Conservation (phyloP, 371 early-diverging fungal species). For the Haplosporangium sp. region DNA sequence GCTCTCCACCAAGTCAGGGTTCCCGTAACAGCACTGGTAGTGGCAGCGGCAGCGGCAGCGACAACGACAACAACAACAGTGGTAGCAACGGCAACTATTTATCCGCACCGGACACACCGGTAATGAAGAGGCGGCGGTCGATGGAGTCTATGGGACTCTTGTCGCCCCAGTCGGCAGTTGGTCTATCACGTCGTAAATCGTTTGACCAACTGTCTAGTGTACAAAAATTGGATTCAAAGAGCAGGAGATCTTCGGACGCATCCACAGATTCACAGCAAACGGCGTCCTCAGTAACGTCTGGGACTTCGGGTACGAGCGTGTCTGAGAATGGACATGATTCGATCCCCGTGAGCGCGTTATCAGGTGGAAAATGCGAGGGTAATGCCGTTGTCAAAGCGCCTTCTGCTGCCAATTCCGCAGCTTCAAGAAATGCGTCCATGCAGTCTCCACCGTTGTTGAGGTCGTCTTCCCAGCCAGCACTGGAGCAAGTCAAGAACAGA, state of each 20-base stretch:
- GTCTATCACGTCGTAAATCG: slow-evolving; percentile 37
- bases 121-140: slow-evolving; percentile 35
- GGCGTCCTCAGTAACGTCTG: slow-evolving; percentile 24
- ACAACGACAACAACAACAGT: neutral
- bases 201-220: slow-evolving; percentile 27
- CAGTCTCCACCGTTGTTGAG: slow-evolving; percentile 13
- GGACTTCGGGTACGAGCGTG: slow-evolving; percentile 9
- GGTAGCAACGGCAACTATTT: neutral
- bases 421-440: slow-evolving; percentile 10
- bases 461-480: slow-evolving; percentile 27
- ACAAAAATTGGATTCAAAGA: slow-evolving; percentile 14
- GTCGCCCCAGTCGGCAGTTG: slow-evolving; percentile 20
- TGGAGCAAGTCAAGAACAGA: slow-evolving; percentile 18
- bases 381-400: neutral
- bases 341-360: neutral
- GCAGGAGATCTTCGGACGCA: slow-evolving; percentile 37
- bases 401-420: neutral
- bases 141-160: slow-evolving; percentile 41
- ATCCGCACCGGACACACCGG: neutral
- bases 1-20: slow-evolving; percentile 22
- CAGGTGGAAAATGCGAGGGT: neutral
- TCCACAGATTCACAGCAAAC: slow-evolving; percentile 38
- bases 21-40: neutral
- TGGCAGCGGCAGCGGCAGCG: neutral
- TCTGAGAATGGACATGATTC: slow-evolving; percentile 7